Conservation (phyloP, 345 rosid genomes). For the Sonneratia caseolaris region DNA sequence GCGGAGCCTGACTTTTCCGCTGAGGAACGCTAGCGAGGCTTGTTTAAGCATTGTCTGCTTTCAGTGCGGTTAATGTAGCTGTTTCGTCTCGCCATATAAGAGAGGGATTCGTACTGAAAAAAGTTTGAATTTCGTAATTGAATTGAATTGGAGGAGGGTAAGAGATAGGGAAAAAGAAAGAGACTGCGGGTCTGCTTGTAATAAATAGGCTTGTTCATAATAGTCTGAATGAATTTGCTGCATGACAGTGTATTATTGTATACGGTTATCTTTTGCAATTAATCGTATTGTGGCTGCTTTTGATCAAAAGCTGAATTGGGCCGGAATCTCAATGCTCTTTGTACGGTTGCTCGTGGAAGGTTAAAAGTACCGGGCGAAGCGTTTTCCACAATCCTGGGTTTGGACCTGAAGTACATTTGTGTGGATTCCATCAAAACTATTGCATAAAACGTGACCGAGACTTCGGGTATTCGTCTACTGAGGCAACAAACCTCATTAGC, state of each 20-base stretch:
- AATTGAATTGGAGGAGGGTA: background rate
- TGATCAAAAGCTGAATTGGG: background rate
- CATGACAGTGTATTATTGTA: background rate
- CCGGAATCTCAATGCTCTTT: no score
- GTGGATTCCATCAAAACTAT: no score
- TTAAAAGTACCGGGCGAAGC: no score
- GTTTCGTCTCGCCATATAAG: background rate
- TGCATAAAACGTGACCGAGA: no score
- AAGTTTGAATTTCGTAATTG: background rate
- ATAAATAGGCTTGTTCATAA: background rate
- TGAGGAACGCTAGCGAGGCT: constrained; percentile 19
- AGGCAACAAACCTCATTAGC: no score
- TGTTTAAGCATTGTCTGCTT: background rate
- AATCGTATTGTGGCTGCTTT: background rate
- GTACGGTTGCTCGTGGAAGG: no score
- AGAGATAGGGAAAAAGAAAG: background rate
- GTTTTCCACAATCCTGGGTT: no score
- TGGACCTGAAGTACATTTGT: no score
- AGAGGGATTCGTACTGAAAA: background rate
- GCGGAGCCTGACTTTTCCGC: constrained; percentile 84
- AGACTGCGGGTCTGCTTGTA: background rate
- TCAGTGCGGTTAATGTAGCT: background rate
- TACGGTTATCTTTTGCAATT: background rate
- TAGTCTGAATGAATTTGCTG: background rate
- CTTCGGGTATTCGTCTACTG: no score